Percentiles rank a stretch among this genome's conserved stretches.
Evolutionary conservation across 164 flowering plant genomes (phyloP).

Genomic region (Aristolochia californica): DNA sequence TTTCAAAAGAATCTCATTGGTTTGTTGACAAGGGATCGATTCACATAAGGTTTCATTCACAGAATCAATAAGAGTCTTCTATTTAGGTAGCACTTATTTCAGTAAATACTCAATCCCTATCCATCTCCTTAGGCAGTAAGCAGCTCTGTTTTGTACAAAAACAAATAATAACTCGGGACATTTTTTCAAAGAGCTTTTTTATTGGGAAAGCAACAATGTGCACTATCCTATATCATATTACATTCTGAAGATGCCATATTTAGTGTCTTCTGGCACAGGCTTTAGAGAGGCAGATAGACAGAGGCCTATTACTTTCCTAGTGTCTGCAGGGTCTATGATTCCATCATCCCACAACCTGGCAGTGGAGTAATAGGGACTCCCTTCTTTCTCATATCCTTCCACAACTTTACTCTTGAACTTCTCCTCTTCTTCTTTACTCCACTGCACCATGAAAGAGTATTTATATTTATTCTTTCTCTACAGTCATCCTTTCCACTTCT

Average conservation of each 20-base stretch:
- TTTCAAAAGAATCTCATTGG: too few species aligned
- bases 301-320: conserved; percentile 65
- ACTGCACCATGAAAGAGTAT: conserved; percentile 29
- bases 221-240: conserved; percentile 15
- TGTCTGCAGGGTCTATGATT: conserved; percentile 88
- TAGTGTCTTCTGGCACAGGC: conserved; percentile 48
- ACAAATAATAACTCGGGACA: too few species aligned
- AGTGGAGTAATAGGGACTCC: conserved; percentile 76
- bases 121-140: too few species aligned
- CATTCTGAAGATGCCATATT: conserved; percentile 95
- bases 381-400: conserved; percentile 82
- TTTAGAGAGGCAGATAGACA: conserved; percentile 69
- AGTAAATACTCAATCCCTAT: too few species aligned
- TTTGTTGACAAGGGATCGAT: too few species aligned
- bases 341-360: conserved; percentile 99
- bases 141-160: not conserved
- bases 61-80: too few species aligned
- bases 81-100: too few species aligned
- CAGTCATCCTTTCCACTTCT: not conserved
- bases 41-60: too few species aligned
- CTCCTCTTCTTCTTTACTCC: conserved; percentile 81
- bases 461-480: not conserved
- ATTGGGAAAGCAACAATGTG: not conserved
- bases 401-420: conserved; percentile 62
- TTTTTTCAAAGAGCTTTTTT: not conserved